Conservation (phyloP, 768 basidiomycete genomes). For the Gelatoporia subvermispora region DNA sequence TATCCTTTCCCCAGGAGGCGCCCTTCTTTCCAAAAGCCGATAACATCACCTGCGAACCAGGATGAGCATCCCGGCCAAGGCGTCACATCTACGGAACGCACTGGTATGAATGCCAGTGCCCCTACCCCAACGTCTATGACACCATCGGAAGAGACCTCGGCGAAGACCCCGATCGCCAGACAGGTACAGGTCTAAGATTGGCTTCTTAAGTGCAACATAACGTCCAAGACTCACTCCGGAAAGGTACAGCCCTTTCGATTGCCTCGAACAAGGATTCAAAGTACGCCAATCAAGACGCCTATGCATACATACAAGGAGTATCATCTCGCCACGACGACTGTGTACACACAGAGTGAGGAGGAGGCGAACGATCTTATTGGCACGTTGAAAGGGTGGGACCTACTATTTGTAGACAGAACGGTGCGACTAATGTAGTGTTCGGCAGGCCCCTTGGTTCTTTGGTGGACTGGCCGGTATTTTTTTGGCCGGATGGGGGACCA, state of each 20-base stretch:
- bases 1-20: not conserved
- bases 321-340: conserved; percentile 26
- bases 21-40: not conserved
- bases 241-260: not conserved
- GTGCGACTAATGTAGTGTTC: not conserved
- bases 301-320: conserved; percentile 36
- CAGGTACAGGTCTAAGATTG: not conserved
- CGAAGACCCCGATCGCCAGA: not conserved
- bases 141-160: no score
- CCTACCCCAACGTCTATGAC: not conserved
- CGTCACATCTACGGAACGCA: no score
- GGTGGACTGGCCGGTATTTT: conserved; percentile 43
- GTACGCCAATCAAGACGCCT: conserved; percentile 15
- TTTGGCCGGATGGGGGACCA: conserved; percentile 17
- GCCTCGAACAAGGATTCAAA: not conserved
- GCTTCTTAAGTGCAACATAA: conserved; percentile 1
- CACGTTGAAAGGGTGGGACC: conserved; percentile 31
- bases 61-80: no score
- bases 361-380: conserved; percentile 37
- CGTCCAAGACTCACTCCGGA: not conserved
- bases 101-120: no score
- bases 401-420: no score
- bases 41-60: not conserved
- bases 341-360: conserved; percentile 37
- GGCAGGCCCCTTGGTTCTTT: conserved; percentile 46